Percentiles rank a stretch among this genome's conserved stretches.
Evolutionary conservation across 495 filamentous ascomycete genomes (phyloP).

Genomic region (Aspergillus kassunensis): DNA sequence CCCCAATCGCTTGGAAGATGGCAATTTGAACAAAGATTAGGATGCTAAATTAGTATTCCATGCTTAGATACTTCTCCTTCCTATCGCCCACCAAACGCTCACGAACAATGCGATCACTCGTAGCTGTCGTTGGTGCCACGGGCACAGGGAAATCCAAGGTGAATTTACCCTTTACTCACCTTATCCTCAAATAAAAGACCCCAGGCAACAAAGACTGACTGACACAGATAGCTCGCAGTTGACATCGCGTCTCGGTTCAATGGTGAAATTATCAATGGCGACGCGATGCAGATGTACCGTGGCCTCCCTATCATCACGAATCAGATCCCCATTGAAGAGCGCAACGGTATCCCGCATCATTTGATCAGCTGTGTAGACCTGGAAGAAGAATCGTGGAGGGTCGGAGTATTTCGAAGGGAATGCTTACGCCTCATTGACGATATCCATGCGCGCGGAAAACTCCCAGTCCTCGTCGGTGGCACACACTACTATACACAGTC

Average conservation of each 20-base stretch:
- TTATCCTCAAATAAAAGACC: background rate
- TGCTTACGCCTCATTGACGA: slow-evolving; percentile 68
- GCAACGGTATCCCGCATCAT: slow-evolving; percentile 82
- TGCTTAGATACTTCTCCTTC: slow-evolving; percentile 8
- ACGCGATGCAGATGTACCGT: slow-evolving; percentile 98
- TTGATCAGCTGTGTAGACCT: slow-evolving; percentile 72
- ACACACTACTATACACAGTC: slow-evolving; percentile 93
- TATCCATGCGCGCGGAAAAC: slow-evolving; percentile 67
- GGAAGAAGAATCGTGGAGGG: slow-evolving; percentile 74
- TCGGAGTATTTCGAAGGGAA: slow-evolving; percentile 66
- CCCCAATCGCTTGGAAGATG: background rate
- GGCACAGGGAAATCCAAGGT: slow-evolving; percentile 99
- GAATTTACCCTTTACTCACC: slow-evolving; percentile 10
- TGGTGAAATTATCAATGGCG: slow-evolving; percentile 95
- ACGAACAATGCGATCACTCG: slow-evolving; percentile 54
- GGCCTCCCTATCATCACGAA: slow-evolving; percentile 96
- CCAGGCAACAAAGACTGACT: slow-evolving; percentile 18
- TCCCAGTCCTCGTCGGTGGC: slow-evolving; percentile 91
- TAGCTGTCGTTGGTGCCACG: slow-evolving; percentile 86
- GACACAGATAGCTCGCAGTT: slow-evolving; percentile 74
- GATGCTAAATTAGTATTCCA: slow-evolving; percentile 7
- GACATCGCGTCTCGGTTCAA: slow-evolving; percentile 78
- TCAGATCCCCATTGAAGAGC: slow-evolving; percentile 72
- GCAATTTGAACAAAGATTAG: background rate
- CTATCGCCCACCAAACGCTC: slow-evolving; percentile 14